Conservation (phyloP, 306 rosid genomes). For the Alnus rubra region DNA sequence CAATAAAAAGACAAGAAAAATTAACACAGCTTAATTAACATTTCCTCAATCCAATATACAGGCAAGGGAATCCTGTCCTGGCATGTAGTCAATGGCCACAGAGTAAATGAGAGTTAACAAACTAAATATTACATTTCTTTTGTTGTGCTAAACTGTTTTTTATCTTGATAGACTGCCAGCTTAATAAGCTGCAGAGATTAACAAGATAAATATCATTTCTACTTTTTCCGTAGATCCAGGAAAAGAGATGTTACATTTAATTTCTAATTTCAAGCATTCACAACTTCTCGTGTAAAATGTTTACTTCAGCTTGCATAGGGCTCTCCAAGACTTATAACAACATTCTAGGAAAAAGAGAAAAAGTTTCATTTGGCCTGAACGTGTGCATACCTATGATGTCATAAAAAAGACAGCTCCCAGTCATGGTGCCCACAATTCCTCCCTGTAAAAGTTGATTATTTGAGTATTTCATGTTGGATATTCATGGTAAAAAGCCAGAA, state of each 20-base stretch:
- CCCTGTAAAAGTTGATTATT: conserved; percentile 56
- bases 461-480: neutral
- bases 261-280: neutral
- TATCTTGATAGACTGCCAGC: neutral
- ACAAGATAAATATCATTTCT: neutral
- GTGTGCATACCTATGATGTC: conserved; percentile 57
- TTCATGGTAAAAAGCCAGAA: conserved; percentile 3
- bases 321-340: conserved; percentile 12
- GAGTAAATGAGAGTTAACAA: neutral
- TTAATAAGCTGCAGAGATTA: neutral
- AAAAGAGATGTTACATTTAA: neutral
- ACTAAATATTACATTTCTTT: neutral
- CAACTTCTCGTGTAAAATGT: neutral
- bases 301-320: neutral
- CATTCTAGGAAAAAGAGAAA: neutral
- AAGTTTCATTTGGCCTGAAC: neutral
- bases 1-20: neutral
- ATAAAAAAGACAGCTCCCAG: conserved; percentile 68
- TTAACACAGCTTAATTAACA: neutral
- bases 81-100: neutral
- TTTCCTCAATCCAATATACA: neutral
- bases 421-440: conserved; percentile 77
- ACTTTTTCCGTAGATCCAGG: neutral
- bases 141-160: neutral
- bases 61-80: neutral